Conservation (phyloP, 2,329 filamentous ascomycete species). For the Byssoonygena ceratinophila region DNA sequence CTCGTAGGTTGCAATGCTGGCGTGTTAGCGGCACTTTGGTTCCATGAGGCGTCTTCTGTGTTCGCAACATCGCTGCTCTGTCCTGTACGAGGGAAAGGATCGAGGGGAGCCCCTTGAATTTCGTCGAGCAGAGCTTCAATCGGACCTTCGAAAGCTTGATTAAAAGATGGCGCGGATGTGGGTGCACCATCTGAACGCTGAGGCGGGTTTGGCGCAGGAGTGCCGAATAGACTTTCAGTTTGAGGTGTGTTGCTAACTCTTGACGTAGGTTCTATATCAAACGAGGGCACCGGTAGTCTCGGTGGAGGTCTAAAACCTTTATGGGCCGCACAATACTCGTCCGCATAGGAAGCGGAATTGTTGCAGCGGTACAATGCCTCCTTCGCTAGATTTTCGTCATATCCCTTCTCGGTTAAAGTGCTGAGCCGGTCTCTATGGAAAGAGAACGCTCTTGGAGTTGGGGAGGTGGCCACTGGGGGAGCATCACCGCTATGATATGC, state of each 20-base stretch:
- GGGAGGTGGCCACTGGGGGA: constrained; percentile 38
- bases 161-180: not conserved
- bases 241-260: constrained; percentile 8
- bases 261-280: constrained; percentile 39
- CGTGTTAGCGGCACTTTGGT: constrained; percentile 18
- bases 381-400: constrained; percentile 52
- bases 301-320: constrained; percentile 47
- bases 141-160: constrained; percentile 10
- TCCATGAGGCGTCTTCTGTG: constrained; percentile 23
- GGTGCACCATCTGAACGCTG: not conserved
- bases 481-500: constrained; percentile 55
- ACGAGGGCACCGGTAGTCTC: constrained; percentile 56
- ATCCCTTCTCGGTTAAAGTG: constrained; percentile 39
- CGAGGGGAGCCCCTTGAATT: constrained; percentile 12
- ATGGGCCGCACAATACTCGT: constrained; percentile 65
- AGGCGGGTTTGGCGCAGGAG: not conserved
- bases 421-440: constrained; percentile 41
- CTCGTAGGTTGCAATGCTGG: constrained; percentile 18
- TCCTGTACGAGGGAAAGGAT: not conserved
- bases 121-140: constrained; percentile 17
- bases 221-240: constrained; percentile 13
- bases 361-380: constrained; percentile 79
- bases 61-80: constrained; percentile 14
- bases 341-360: constrained; percentile 49
- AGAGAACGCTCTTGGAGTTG: constrained; percentile 43